Conservation (phyloP, 2,329 filamentous ascomycete species). For the Ceratocystis variospora region DNA sequence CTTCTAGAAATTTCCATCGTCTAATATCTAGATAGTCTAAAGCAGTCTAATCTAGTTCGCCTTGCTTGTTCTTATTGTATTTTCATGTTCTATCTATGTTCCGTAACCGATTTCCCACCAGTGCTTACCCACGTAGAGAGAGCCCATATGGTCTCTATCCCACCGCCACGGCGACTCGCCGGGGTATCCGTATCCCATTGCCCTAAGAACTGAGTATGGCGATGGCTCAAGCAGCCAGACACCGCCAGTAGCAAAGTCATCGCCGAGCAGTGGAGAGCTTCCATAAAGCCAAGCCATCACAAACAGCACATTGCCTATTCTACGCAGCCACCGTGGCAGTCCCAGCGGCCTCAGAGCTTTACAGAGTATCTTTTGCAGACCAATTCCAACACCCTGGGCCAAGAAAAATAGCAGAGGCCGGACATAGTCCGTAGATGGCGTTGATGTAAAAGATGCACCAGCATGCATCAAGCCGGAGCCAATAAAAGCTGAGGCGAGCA, state of each 20-base stretch:
- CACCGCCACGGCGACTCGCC: slow-evolving; percentile 57
- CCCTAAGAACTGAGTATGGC: slow-evolving; percentile 58
- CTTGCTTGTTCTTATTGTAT: too few relatives aligned
- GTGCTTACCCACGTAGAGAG: slow-evolving; percentile 42
- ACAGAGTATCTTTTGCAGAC: slow-evolving; percentile 38
- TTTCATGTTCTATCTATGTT: background rate
- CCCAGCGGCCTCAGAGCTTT: slow-evolving; percentile 18
- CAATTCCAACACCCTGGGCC: slow-evolving; percentile 51
- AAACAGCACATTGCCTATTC: slow-evolving; percentile 46
- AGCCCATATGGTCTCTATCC: slow-evolving; percentile 37
- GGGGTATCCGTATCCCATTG: slow-evolving; percentile 46
- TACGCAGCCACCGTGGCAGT: slow-evolving; percentile 35
- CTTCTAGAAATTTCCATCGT: background rate
- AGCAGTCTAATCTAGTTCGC: background rate
- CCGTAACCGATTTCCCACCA: slow-evolving; percentile 45
- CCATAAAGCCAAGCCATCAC: slow-evolving; percentile 52
- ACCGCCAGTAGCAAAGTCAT: slow-evolving; percentile 62
- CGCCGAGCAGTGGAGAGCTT: slow-evolving; percentile 51
- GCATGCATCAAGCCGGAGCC: slow-evolving; percentile 58
- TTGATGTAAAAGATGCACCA: slow-evolving; percentile 51
- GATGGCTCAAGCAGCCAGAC: slow-evolving; percentile 73
- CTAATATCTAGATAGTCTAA: background rate
- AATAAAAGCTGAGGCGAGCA: slow-evolving; percentile 42
- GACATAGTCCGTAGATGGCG: slow-evolving; percentile 40
- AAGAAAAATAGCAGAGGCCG: slow-evolving; percentile 56